These are phyloP conservation scores for Gomphus bonarii DNA, from an alignment of 1,284 basidiomycete species.

Conservation along the genomic window DNA sequence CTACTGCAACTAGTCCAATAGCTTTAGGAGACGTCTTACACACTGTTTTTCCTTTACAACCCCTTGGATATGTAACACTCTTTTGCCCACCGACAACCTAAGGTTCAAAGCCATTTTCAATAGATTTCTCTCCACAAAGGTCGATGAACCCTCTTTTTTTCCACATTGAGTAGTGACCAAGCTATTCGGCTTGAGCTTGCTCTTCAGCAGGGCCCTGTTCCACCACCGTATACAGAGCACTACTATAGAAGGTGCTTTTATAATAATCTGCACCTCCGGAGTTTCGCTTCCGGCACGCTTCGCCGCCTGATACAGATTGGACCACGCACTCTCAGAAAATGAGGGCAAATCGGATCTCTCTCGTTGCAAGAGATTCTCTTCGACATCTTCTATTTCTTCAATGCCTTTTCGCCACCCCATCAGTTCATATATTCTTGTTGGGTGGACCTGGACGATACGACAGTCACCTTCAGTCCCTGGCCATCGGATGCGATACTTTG, in stretches of 20 bases:
- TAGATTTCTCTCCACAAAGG: slow-evolving; percentile 11
- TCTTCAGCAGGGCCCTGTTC: background rate
- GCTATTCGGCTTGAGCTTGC: no score
- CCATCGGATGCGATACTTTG: background rate
- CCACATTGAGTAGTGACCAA: no score
- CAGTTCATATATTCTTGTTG: background rate
- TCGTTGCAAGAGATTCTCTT: no score
- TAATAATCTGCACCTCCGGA: background rate
- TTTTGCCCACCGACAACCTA: slow-evolving; percentile 24
- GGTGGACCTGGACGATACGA: background rate
- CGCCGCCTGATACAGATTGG: background rate
- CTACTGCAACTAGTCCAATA: background rate
- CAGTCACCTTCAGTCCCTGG: background rate
- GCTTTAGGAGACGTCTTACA: background rate
- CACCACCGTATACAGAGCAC: background rate
- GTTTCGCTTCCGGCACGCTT: background rate
- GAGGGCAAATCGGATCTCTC: background rate
- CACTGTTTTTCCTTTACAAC: background rate
- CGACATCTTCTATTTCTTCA: background rate
- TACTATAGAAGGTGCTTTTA: background rate
- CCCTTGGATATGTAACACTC: background rate
- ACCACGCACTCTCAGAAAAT: background rate
- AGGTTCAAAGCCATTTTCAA: slow-evolving; percentile 26
- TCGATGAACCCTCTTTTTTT: slow-evolving; percentile 15
- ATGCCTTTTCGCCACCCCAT: background rate